These are phyloP conservation scores for Aspergillus chevalieri DNA, from an alignment of 2,329 filamentous ascomycete species.

Conservation along the genomic window DNA sequence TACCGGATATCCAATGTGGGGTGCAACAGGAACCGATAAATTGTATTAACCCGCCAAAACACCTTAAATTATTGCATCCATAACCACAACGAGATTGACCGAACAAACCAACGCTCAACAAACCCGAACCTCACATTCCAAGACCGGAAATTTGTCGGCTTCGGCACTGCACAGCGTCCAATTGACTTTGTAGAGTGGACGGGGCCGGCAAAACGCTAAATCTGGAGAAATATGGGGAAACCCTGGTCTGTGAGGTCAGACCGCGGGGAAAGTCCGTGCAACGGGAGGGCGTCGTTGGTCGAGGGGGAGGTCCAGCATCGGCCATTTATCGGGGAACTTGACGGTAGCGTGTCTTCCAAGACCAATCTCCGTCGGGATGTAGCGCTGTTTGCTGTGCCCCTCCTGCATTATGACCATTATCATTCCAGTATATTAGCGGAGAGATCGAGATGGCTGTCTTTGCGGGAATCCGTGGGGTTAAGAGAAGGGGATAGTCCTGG, in stretches of 20 bases:
- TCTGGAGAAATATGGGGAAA: not conserved
- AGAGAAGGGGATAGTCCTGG: too few species aligned
- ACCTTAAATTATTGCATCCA: too few species aligned
- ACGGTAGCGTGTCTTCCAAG: not conserved
- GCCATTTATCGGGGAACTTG: not conserved
- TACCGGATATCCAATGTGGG: not conserved
- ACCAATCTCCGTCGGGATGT: not conserved
- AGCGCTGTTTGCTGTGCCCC: not conserved
- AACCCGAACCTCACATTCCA: not conserved
- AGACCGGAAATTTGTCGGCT: not conserved
- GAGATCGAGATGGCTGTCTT: not conserved
- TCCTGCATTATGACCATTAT: not conserved
- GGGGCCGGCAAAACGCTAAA: not conserved
- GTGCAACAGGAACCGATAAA: not conserved
- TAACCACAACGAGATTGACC: too few species aligned
- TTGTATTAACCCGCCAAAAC: too few species aligned
- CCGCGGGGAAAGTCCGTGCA: not conserved
- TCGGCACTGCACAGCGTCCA: not conserved
- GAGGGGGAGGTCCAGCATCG: not conserved
- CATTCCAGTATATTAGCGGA: not conserved
- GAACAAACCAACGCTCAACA: too few species aligned
- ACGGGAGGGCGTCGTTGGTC: not conserved
- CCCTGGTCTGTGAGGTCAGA: not conserved
- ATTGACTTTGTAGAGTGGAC: not conserved
- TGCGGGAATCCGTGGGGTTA: not conserved